Conservation (phyloP, 306 rosid species). For the Erythrophleum fordii region DNA sequence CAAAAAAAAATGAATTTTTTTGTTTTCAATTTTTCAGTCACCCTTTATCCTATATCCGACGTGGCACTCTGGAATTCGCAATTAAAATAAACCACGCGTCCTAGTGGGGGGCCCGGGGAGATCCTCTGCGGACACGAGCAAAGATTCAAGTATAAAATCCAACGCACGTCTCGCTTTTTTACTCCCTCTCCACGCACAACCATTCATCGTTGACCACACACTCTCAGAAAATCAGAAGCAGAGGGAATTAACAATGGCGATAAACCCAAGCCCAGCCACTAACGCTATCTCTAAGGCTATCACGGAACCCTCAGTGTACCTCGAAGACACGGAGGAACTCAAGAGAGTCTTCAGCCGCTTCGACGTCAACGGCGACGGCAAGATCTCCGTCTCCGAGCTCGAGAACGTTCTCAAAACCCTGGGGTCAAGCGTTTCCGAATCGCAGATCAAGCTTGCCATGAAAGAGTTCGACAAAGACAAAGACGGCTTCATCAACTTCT, state of each 20-base stretch:
- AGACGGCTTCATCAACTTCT: slow-evolving; percentile 73
- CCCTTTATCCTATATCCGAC: neutral
- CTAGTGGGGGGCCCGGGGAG: neutral
- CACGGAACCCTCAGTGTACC: slow-evolving; percentile 36
- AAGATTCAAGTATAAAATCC: neutral
- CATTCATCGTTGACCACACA: neutral
- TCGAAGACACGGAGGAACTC: slow-evolving; percentile 59
- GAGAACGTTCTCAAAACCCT: slow-evolving; percentile 64
- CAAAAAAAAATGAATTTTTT: too few relatives aligned
- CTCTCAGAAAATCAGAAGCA: neutral
- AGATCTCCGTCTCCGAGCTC: slow-evolving; percentile 74
- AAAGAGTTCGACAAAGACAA: slow-evolving; percentile 77
- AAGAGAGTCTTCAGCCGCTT: slow-evolving; percentile 70
- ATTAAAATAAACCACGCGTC: neutral
- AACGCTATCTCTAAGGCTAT: neutral
- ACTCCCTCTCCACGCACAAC: neutral
- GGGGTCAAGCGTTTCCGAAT: slow-evolving; percentile 51
- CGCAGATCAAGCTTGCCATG: slow-evolving; percentile 65
- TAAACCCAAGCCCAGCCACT: slow-evolving; percentile 16
- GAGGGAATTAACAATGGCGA: slow-evolving; percentile 34
- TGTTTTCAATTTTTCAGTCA: too few relatives aligned
- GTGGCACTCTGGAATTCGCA: neutral
- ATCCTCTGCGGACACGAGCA: too few relatives aligned
- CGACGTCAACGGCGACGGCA: slow-evolving; percentile 88
- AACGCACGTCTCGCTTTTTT: neutral